Evolutionary conservation across 805 yeast genomes (phyloP).

Genomic region (Cyberlindnera bimundalis): DNA sequence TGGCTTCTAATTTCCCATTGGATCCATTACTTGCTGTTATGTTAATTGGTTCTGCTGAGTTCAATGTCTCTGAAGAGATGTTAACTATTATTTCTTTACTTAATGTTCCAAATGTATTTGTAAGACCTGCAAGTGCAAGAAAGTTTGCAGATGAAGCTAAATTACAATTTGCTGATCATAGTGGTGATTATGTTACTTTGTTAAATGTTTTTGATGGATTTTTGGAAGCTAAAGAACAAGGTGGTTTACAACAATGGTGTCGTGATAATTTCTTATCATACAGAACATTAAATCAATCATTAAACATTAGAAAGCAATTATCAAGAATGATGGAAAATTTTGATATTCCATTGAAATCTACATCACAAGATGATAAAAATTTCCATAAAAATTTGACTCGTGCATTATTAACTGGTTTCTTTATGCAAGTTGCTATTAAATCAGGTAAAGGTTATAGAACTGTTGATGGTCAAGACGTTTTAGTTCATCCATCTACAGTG

Average conservation of each 20-base stretch:
- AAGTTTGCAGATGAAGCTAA: slow-evolving; percentile 92
- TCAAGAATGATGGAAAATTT: slow-evolving; percentile 77
- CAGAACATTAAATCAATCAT: slow-evolving; percentile 83
- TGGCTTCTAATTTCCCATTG: slow-evolving; percentile 89
- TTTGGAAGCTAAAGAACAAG: slow-evolving; percentile 66
- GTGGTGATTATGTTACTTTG: slow-evolving; percentile 91
- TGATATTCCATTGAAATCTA: slow-evolving; percentile 69
- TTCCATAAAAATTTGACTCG: slow-evolving; percentile 79
- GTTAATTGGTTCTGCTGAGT: slow-evolving; percentile 83
- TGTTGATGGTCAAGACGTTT: slow-evolving; percentile 92
- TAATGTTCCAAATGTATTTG: slow-evolving; percentile 91
- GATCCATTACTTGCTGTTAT: slow-evolving; percentile 95
- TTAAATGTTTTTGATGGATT: slow-evolving; percentile 86
- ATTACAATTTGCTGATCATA: slow-evolving; percentile 82
- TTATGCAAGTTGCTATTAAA: slow-evolving; percentile 97
- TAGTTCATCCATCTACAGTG: slow-evolving; percentile 91
- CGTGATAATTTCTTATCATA: slow-evolving; percentile 82
- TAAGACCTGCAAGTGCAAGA: slow-evolving; percentile 84
- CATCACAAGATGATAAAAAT: slow-evolving; percentile 59
- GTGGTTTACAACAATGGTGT: slow-evolving; percentile 81
- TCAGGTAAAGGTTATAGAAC: slow-evolving; percentile 87
- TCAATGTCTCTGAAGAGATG: slow-evolving; percentile 84
- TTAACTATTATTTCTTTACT: slow-evolving; percentile 85
- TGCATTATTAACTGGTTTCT: slow-evolving; percentile 89
- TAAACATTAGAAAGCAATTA: slow-evolving; percentile 80